Conservation (phyloP, 73 alveolate genomes). For the Paramecium octaurelia region DNA sequence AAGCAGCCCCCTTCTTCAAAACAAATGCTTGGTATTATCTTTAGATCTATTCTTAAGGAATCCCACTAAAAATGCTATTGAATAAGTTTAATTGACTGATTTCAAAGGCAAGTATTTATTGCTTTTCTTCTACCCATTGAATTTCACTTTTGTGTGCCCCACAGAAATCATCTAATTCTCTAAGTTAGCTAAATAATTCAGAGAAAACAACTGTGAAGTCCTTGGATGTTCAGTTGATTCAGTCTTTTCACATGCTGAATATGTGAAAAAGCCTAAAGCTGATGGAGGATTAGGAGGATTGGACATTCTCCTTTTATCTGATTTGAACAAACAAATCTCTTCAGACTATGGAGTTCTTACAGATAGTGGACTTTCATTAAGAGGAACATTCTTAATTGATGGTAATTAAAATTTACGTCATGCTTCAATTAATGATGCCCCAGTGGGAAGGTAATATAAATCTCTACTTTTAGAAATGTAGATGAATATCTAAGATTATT, state of each 20-base stretch:
- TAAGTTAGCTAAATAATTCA: constrained; percentile 86
- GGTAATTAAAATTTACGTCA: constrained; percentile 92
- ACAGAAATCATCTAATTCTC: constrained; percentile 89
- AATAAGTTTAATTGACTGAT: constrained; percentile 82
- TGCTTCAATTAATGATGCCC: constrained; percentile 90
- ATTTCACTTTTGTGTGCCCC: constrained; percentile 99
- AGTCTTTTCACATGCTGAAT: constrained; percentile 89
- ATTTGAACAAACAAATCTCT: constrained; percentile 84
- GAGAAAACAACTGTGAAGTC: constrained; percentile 84
- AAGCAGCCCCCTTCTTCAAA: constrained; percentile 63
- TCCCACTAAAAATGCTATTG: constrained; percentile 64
- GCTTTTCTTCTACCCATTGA: constrained; percentile 99
- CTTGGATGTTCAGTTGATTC: constrained; percentile 96
- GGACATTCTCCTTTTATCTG: constrained; percentile 95
- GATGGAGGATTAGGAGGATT: constrained; percentile 97
- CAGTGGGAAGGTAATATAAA: constrained; percentile 83
- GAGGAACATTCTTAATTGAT: constrained; percentile 98
- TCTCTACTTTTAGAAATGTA: constrained; percentile 74
- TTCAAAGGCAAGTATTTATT: constrained; percentile 96
- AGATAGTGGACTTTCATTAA: constrained; percentile 84
- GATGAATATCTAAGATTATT: constrained; percentile 94
- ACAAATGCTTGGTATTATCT: constrained; percentile 38
- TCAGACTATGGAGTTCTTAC: constrained; percentile 92
- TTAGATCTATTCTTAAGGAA: not conserved
- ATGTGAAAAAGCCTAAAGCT: constrained; percentile 88